Evolutionary conservation across 345 rosid genomes (phyloP), one percentile per base, ranked within the genome.

Genomic region (Conringia planisiliqua): DNA sequence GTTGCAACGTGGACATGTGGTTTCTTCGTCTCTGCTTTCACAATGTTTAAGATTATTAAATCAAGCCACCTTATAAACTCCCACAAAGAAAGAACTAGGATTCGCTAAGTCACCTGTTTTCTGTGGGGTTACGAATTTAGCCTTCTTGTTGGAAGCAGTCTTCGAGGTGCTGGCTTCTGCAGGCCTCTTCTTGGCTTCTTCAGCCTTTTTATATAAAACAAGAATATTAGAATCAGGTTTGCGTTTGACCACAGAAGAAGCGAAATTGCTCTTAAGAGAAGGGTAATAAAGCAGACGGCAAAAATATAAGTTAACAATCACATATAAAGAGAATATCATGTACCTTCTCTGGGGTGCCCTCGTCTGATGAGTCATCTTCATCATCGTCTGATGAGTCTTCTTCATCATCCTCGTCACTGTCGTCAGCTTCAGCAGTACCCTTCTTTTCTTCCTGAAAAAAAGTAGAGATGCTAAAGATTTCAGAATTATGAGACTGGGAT

Each of bases 111-210:
- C 66, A 89, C 98, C 98, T 59, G 91, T 79, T 80, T 86, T 90
- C 72, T 78, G 87, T 11, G 95, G 91, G 52, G 93, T 87, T 38
- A 73, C 83, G n/a, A 86, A 83, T 52, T 89, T 93, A 16, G 86
- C 83, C 82, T 88, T 93, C 85, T 93, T 93, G 36, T 70, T 82
- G 30, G 91, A 79, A 24, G 70, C 69, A 52, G 86, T 77, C 78
- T 84, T 89, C 2, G 69, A 55, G 14, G 80, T 71, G 20, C 13
- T 51, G 29, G 89, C 64, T 52, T 89, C 88, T 4, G 76, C 78
- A 11, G 90, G 14, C 68, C 96, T 93, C 82, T 93, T 93, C 88
- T 89, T 90, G 46, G 82, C 63, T 17, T 68, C 75, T 71, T 80
- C 89, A 75, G 63, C 70, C 96, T 88, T 67, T 42, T 42, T 11